Base-by-base conservation (phyloP, 306 rosid genomes). In the Medicago arabica region DNA sequence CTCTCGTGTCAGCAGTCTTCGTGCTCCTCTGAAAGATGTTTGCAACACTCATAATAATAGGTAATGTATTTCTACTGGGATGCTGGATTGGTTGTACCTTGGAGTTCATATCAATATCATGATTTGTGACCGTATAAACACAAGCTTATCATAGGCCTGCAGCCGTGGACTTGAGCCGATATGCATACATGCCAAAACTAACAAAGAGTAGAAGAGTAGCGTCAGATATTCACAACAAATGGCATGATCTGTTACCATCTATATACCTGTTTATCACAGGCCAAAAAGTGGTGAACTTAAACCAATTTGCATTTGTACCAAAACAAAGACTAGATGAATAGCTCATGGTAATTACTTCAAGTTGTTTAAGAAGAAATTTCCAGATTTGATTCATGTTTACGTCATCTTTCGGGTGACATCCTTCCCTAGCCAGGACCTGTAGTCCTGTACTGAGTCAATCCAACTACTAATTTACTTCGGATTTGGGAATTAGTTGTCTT, bases 1-100 rank as follows among this genome's bases (percentile, higher is more conserved):
- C 75, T 85, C 99, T 80, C 97, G 93, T 23, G 97, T 93, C 47
- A 95, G 99, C 40, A 96, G 97, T 61, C 97, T 95, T 67, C 91
- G 93, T 59, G 96, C 98, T 78, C 98, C 98, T 72, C 71, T 89
- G 61, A 88, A 74, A 80, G 98, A 90, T 79, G 85, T 90, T 72
- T 74, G 5, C 68, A 95, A 89, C 81, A 86, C 76, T 51, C 12
- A 53, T 69, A 55, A 70, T 69, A 82, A 79, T 38, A 82, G 91
- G 98, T 89, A 84, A 82, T 70, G 43, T 64, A 11, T 67, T 66
- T 65, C 44, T 68, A 23, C 50, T 43, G 19, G 36, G 69, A 72
- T 75, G 72, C 65, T 76, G n/a, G 59, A 44, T 41, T 78, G 28
- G 28, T 23, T 23, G 28, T 23, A 54, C 76, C 74, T 68, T 51